Evolutionary conservation across 2,329 filamentous ascomycete species (phyloP), one percentile per base, ranked within the genome.

Genomic region (Calonectria pauciramosa): DNA sequence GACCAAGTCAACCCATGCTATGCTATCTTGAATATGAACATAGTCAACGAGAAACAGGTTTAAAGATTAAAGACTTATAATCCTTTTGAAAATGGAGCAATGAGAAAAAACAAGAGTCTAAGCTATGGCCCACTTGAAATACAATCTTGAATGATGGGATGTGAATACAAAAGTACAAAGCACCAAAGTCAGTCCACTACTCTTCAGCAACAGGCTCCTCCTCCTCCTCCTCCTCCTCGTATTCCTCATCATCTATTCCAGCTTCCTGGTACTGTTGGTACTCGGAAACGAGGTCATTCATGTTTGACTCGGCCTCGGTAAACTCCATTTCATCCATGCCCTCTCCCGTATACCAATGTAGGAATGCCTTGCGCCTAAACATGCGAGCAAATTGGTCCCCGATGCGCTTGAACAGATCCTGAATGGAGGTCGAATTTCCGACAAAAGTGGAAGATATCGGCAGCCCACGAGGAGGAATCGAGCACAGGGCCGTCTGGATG

Each of bases 311-410:
- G 83, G 97, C 97, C 93, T 99, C 97, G 86, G 97, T 99, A 92
- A 99, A 99, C 91, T 99, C 97, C 97, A 99, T 99, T 94, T 99
- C 97, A 90, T 99, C 97, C 97, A 99, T 99, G 90, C 97, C 97
- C 93, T 99, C 97, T 86, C 96, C 96, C 93, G 97, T 99, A 91
- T 99, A 99, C 97, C 97, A 99, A 92, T 99, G 97, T 93, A 99
- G 95, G 96, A 99, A 99, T 93, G 97, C 97, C 95, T 99, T 99
- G 90, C 97, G 96, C 90, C 97, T 93, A 94, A 99, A 99, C 97
- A 99, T 99, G 87, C 96, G 97, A 90, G 94, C 96, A 93, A 99
- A 99, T 91, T 99, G 97, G 89, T 99, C 97, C 86, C 97, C 97
- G 83, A 99, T 91, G 93, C 97, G 96, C 95, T 99, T 99, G 95